Percentiles rank a stretch among this genome's conserved stretches.
These are phyloP conservation scores for Verticillium zaregamsianum DNA, from an alignment of 2,329 filamentous ascomycete species.

Conservation along the genomic window DNA sequence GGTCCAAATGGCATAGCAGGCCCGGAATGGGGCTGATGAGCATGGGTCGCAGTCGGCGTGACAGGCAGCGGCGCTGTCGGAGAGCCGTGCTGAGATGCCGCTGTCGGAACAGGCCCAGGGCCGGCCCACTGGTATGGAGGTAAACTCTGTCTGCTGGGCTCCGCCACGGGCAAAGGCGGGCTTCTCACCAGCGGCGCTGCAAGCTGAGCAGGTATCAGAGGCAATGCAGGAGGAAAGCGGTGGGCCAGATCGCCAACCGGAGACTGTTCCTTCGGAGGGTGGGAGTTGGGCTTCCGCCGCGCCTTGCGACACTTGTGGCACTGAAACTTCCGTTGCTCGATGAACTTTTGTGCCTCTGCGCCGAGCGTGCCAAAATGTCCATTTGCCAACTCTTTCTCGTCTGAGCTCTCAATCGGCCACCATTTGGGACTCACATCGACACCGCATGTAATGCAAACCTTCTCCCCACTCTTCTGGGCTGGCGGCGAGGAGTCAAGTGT, in stretches of 20 bases:
- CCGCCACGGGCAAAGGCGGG: constrained; percentile 9
- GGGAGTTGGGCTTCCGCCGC: constrained; percentile 39
- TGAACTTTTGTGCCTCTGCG: constrained; percentile 54
- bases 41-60: constrained; percentile 19
- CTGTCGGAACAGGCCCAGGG: not conserved
- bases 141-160: constrained; percentile 9
- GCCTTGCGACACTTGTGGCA: constrained; percentile 70
- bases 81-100: constrained; percentile 17
- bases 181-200: constrained; percentile 9
- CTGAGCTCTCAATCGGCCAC: constrained; percentile 56
- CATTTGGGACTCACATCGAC: constrained; percentile 72
- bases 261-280: constrained; percentile 10
- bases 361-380: constrained; percentile 47
- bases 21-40: constrained; percentile 32
- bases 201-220: constrained; percentile 18
- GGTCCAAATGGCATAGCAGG: constrained; percentile 28
- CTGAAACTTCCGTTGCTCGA: constrained; percentile 59
- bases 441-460: constrained; percentile 59
- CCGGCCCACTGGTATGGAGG: constrained; percentile 1
- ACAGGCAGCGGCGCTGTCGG: constrained; percentile 18
- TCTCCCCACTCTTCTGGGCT: constrained; percentile 37
- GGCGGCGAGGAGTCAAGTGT: not conserved
- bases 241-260: not conserved
- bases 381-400: constrained; percentile 49
- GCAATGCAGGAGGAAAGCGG: constrained; percentile 15